Base-by-base conservation (phyloP, 2,329 filamentous ascomycete genomes). In the Pseudopyricularia cyperi region DNA sequence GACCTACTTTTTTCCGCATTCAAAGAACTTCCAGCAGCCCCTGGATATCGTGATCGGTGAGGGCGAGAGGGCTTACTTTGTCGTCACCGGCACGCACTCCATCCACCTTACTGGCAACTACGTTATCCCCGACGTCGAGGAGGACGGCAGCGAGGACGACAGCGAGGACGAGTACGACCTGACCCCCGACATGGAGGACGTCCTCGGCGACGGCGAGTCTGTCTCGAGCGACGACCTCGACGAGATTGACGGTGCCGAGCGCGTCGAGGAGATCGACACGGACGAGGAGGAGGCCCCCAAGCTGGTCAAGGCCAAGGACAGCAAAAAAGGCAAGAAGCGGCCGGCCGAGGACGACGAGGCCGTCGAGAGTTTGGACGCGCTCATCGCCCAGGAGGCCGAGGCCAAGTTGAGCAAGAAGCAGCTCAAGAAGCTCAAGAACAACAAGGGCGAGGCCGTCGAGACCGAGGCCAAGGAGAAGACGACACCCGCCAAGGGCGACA, bases 401-500 rank as follows among this genome's bases (percentile, higher is more conserved):
- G 66, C 76, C 59, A 90, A 90, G 74, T 77, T 89, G 57, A 90
- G 83, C 79, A 96, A 96, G 80, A 96, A 95, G 76, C 88, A 97
- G 70, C 79, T 86, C 63, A 97, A 98, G 85, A 96, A 96, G 79
- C 79, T 91, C 58, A 95, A 95, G 83, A 96, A 95, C 79, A 97
- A 97, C 77, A 88, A 95, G 67, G 93, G 91, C 59, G 86, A 96
- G 66, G 83, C 93, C 54, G 80, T 85, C 55, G 71, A 76, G 50
- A 71, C 73, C 46, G 79, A 83, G 61, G 79, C 84, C 60, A 50
- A 50, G 48, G 48, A 34, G 56, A 73, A 74, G 59, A 57, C 63
- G 42, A 52, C 59, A 9, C 57, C 57, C 4, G 56, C 67, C 12
- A 81, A 81, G 76, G 73, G 75, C 53, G 85, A 87, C 69, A 96